Conservation (phyloP, 2,329 filamentous ascomycete species). For the Sclerotinia trifoliorum region DNA sequence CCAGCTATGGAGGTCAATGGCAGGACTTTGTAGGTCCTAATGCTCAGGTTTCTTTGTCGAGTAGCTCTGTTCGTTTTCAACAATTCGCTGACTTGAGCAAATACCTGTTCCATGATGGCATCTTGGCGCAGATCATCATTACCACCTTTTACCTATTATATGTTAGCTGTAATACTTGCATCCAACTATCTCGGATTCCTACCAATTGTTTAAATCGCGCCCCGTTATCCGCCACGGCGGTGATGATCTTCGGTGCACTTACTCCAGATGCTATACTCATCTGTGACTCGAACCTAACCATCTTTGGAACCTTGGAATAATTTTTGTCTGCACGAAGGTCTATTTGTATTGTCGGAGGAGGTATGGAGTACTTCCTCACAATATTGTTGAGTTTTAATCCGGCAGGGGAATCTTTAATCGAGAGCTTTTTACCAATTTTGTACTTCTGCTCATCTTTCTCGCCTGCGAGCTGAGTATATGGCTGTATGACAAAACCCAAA, state of each 20-base stretch:
- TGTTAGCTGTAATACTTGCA: constrained; percentile 29
- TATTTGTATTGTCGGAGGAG: constrained; percentile 86
- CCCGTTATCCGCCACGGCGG: constrained; percentile 75
- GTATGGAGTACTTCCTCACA: constrained; percentile 66
- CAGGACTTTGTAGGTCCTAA: constrained; percentile 95
- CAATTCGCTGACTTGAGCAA: constrained; percentile 89
- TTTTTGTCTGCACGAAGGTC: constrained; percentile 69
- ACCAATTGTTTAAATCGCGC: constrained; percentile 80
- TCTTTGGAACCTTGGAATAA: constrained; percentile 74
- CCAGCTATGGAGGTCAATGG: constrained; percentile 82
- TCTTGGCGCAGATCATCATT: constrained; percentile 96
- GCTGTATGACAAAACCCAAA: constrained; percentile 71
- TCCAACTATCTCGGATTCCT: not conserved
- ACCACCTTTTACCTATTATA: constrained; percentile 74
- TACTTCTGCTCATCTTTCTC: constrained; percentile 63
- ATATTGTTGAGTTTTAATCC: constrained; percentile 63
- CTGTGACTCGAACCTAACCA: constrained; percentile 67
- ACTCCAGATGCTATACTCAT: constrained; percentile 88
- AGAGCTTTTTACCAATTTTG: constrained; percentile 64
- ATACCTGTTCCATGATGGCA: constrained; percentile 99
- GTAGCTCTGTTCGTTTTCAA: constrained; percentile 83
- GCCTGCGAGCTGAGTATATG: constrained; percentile 62
- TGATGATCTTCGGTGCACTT: constrained; percentile 91
- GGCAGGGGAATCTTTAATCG: constrained; percentile 60
- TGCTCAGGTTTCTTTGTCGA: constrained; percentile 81